Percentiles rank a stretch among this genome's conserved stretches.
Conservation (phyloP, 352 stramenopile species). For the Phytophthora palmivora region DNA sequence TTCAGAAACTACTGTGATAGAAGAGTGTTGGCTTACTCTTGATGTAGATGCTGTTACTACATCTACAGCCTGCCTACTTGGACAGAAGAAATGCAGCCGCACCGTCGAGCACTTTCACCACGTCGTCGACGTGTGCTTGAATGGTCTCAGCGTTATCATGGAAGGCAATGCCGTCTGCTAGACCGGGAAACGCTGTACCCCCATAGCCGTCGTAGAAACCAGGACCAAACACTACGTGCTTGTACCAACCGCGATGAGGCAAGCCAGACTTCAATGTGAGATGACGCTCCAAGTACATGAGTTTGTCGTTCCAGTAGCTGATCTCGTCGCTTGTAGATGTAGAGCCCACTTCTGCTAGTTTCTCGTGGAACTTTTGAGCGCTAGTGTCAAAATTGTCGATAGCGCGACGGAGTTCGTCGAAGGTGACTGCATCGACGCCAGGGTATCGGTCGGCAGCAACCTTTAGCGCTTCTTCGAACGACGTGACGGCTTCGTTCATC, state of each 20-base stretch:
- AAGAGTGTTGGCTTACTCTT: too few species aligned
- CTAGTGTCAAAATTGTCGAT: slow-evolving; percentile 47
- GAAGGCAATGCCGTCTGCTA: slow-evolving; percentile 58
- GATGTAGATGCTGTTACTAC: too few species aligned
- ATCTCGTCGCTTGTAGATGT: slow-evolving; percentile 3
- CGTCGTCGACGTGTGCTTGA: slow-evolving; percentile 54
- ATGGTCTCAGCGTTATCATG: slow-evolving; percentile 41
- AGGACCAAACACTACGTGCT: slow-evolving; percentile 67
- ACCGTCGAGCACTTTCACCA: slow-evolving; percentile 41
- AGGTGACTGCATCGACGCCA: slow-evolving; percentile 35
- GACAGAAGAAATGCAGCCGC: slow-evolving; percentile 46
- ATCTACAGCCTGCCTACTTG: slow-evolving; percentile 4
- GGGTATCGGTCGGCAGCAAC: slow-evolving; percentile 16
- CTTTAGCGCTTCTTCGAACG: slow-evolving; percentile 28
- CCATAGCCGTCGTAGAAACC: slow-evolving; percentile 64
- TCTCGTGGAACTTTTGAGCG: slow-evolving; percentile 36
- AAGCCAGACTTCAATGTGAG: slow-evolving; percentile 46
- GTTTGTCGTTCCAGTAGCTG: slow-evolving; percentile 53
- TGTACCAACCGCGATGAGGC: slow-evolving; percentile 64
- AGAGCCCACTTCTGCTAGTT: slow-evolving; percentile 7
- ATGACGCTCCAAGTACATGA: slow-evolving; percentile 58
- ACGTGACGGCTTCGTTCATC: slow-evolving; percentile 49
- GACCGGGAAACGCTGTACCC: slow-evolving; percentile 57
- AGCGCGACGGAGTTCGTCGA: slow-evolving; percentile 32
- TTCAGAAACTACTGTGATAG: too few species aligned